These are phyloP conservation scores for Oryza australiensis DNA, from an alignment of 176 grass and related monocot genomes.

Conservation along the genomic window DNA sequence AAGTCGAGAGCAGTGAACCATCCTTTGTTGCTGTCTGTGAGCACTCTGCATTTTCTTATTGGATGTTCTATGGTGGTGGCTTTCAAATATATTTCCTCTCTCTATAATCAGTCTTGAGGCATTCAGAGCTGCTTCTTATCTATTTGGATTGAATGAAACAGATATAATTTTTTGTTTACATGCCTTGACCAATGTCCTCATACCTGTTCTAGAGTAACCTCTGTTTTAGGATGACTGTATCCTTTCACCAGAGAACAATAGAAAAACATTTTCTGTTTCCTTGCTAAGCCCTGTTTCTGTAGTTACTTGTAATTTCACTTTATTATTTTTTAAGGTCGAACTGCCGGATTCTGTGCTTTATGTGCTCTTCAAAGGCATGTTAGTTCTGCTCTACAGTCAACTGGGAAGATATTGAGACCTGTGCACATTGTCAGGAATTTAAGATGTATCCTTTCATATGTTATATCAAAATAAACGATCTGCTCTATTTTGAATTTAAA, in stretches of 20 bases:
- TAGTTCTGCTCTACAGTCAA: constrained; percentile 61
- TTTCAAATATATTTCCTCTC: neutral
- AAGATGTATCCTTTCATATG: constrained; percentile 61
- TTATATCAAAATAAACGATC: constrained; percentile 7
- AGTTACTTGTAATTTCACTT: constrained; percentile 9
- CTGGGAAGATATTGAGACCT: constrained; percentile 77
- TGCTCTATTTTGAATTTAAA: neutral
- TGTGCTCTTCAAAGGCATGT: constrained; percentile 85
- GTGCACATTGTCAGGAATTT: constrained; percentile 66
- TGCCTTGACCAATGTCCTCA: neutral
- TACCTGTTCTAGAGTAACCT: neutral
- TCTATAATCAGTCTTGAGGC: neutral
- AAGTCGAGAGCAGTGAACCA: neutral
- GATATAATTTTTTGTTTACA: neutral
- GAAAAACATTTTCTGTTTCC: neutral
- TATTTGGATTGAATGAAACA: neutral
- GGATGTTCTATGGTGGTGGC: neutral
- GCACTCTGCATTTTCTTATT: neutral
- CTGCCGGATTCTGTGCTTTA: constrained; percentile 72
- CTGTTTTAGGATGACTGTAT: neutral
- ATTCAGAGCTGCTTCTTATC: neutral
- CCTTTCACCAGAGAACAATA: neutral
- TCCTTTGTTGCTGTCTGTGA: neutral
- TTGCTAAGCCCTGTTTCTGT: neutral
- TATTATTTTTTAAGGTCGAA: constrained; percentile 47